phyloP scores from a whole-genome alignment of 2,329 filamentous ascomycete genomes.

The Metarhizium anisopliae region DNA sequence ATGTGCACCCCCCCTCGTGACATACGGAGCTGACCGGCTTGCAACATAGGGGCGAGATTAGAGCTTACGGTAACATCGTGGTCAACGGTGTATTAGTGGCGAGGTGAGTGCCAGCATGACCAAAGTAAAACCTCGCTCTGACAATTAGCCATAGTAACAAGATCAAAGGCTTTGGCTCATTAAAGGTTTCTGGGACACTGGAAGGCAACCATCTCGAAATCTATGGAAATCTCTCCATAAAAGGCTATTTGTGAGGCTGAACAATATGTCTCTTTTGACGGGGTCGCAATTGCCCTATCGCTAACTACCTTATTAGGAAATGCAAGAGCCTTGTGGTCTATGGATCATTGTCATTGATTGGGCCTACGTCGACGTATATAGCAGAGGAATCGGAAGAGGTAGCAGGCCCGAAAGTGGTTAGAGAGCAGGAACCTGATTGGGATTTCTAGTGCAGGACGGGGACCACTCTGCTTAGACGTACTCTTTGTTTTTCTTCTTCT shows the following conservation, averaged over 20 bases:
- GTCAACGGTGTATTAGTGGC: constrained; percentile 30
- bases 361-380: constrained; percentile 32
- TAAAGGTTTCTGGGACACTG: constrained; percentile 32
- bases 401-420: constrained; percentile 32
- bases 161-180: constrained; percentile 37
- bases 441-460: constrained; percentile 17
- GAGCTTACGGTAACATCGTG: constrained; percentile 37
- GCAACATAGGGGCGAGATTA: constrained; percentile 29
- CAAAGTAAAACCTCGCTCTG: constrained; percentile 4
- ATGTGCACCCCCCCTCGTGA: background rate
- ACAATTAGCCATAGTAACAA: constrained; percentile 25
- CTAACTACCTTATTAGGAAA: constrained; percentile 18
- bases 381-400: constrained; percentile 34
- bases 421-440: constrained; percentile 32
- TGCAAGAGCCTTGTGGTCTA: constrained; percentile 36
- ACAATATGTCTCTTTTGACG: background rate
- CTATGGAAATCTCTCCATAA: constrained; percentile 36
- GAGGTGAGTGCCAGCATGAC: constrained; percentile 18
- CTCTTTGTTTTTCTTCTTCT: background rate
- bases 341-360: constrained; percentile 37
- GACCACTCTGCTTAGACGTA: background rate
- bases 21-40: background rate
- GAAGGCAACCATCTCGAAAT: constrained; percentile 36
- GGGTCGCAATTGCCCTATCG: background rate
- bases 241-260: constrained; percentile 32